phyloP scores from a whole-genome alignment of 345 rosid genomes.

The Aethionema arabicum region DNA sequence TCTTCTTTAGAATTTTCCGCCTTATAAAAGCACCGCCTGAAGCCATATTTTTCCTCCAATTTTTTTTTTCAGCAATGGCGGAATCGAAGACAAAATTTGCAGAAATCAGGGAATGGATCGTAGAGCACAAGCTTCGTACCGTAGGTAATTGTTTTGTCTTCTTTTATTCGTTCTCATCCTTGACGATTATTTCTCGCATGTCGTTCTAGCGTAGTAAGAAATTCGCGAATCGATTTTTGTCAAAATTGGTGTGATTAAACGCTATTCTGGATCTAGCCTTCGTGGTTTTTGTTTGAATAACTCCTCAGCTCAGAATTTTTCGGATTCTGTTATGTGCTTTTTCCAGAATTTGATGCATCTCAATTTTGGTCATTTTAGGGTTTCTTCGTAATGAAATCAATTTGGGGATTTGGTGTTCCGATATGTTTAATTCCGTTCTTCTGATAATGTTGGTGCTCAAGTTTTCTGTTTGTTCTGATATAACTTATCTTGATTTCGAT shows the following conservation, averaged over 20 bases:
- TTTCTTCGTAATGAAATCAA: neutral
- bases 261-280: neutral
- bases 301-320: neutral
- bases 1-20: constrained; percentile 16
- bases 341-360: neutral
- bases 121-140: constrained; percentile 83
- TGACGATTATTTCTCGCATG: neutral
- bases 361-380: neutral
- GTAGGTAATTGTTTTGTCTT: constrained; percentile 56
- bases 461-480: constrained; percentile 9
- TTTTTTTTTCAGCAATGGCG: constrained; percentile 44
- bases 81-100: constrained; percentile 63
- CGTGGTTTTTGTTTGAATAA: neutral
- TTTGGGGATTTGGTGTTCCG: constrained; percentile 2
- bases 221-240: neutral
- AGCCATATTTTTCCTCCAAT: neutral
- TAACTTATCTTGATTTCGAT: neutral
- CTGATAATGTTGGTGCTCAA: neutral
- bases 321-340: neutral
- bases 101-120: constrained; percentile 71
- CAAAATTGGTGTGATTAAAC: neutral
- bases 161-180: neutral
- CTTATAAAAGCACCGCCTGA: constrained; percentile 23
- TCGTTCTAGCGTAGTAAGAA: constrained; percentile 5
- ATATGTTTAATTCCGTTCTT: neutral